Conservation (phyloP, 495 filamentous ascomycete genomes). For the Patellaria atrata region DNA sequence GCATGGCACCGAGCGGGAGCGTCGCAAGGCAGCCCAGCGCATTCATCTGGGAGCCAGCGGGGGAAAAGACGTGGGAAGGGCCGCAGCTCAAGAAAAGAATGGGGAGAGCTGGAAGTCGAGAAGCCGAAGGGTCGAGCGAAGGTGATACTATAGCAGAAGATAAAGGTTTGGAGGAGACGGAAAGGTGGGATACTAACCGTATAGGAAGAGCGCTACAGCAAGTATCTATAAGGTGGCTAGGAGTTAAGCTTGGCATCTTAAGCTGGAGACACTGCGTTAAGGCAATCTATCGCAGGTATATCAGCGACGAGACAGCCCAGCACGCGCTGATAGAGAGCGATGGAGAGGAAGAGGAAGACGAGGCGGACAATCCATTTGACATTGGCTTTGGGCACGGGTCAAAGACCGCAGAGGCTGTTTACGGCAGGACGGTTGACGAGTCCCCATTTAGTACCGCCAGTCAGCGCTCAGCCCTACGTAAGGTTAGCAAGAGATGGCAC, state of each 20-base stretch:
- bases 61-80: too few relatives aligned
- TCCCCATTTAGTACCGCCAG: background rate
- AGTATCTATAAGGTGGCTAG: background rate
- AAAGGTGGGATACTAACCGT: background rate
- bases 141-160: conserved; percentile 1
- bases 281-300: background rate
- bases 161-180: background rate
- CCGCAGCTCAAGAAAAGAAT: too few relatives aligned
- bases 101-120: too few relatives aligned
- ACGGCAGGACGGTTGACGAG: background rate
- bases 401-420: background rate
- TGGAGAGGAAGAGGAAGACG: background rate
- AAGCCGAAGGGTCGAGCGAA: too few relatives aligned
- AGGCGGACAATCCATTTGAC: background rate
- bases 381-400: background rate
- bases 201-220: too few relatives aligned
- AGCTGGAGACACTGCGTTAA: background rate
- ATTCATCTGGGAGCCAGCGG: too few relatives aligned
- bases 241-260: background rate
- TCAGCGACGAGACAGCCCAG: background rate
- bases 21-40: too few relatives aligned
- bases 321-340: background rate
- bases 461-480: background rate
- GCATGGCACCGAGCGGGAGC: too few relatives aligned
- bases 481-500: conserved; percentile 1